These are phyloP conservation scores for Nyssa sinensis DNA, from an alignment of 148 eudicot species.

Conservation along the genomic window DNA sequence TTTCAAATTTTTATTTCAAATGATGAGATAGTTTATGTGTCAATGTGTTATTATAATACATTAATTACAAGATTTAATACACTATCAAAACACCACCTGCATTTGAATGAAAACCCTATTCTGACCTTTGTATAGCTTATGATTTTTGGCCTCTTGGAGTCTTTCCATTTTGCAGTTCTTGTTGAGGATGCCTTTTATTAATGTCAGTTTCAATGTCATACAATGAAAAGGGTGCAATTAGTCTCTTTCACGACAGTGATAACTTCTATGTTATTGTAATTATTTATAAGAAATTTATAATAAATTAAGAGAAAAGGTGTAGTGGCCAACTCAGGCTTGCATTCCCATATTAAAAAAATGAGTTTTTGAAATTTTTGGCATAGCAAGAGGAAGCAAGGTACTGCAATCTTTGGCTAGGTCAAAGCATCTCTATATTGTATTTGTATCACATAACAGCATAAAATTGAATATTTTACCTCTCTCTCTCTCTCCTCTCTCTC, in stretches of 20 bases:
- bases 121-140: neutral
- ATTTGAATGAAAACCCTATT: neutral
- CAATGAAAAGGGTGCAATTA: neutral
- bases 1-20: too few species aligned
- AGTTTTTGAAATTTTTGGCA: neutral
- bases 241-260: slow-evolving; percentile 22
- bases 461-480: neutral
- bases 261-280: slow-evolving; percentile 18
- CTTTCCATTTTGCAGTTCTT: neutral
- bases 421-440: neutral
- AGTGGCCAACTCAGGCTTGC: neutral
- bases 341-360: neutral
- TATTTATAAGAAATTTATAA: neutral
- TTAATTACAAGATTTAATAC: too few species aligned
- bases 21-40: too few species aligned
- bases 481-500: neutral
- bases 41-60: too few species aligned
- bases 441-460: neutral
- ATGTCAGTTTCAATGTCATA: too few species aligned
- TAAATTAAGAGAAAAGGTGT: neutral
- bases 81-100: too few species aligned
- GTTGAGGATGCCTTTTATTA: too few species aligned
- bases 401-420: neutral
- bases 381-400: neutral
- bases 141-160: neutral